phyloP scores from a whole-genome alignment of 2,329 filamentous ascomycete species.

The Ophiostoma himal-ulmi region DNA sequence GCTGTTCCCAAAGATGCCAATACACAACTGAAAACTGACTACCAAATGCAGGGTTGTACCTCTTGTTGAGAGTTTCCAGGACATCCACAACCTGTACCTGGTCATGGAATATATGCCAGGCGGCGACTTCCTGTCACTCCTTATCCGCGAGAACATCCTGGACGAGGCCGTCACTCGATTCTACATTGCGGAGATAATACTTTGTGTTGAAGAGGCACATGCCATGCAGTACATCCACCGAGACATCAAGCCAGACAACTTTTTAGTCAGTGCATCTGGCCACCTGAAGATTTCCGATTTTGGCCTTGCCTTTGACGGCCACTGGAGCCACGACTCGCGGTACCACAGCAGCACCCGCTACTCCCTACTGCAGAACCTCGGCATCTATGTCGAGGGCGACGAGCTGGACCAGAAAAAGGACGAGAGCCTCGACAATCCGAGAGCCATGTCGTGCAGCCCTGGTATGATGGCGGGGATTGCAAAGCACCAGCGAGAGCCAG shows the following conservation, averaged over 20 bases:
- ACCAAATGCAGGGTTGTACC: constrained; percentile 65
- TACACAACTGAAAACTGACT: background rate
- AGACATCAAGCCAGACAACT: constrained; percentile 96
- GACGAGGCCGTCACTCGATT: constrained; percentile 73
- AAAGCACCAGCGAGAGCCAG: constrained; percentile 36
- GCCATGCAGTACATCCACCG: constrained; percentile 85
- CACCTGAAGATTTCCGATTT: constrained; percentile 97
- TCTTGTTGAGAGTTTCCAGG: constrained; percentile 83
- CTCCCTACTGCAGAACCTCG: constrained; percentile 68
- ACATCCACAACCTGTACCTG: constrained; percentile 75
- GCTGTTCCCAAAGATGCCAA: background rate
- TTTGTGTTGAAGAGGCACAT: constrained; percentile 91
- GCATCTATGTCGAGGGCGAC: constrained; percentile 69
- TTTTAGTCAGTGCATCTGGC: constrained; percentile 79
- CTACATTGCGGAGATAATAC: constrained; percentile 92
- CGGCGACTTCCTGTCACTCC: constrained; percentile 81
- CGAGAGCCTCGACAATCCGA: background rate
- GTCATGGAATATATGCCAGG: constrained; percentile 99
- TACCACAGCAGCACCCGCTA: constrained; percentile 84
- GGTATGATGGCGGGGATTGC: constrained; percentile 37
- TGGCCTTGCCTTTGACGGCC: constrained; percentile 87
- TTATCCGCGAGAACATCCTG: constrained; percentile 79
- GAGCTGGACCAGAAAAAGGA: constrained; percentile 52
- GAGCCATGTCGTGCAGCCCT: constrained; percentile 33
- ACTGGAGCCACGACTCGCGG: constrained; percentile 84